phyloP scores from a whole-genome alignment of 345 rosid genomes.

The Linum trigynum region DNA sequence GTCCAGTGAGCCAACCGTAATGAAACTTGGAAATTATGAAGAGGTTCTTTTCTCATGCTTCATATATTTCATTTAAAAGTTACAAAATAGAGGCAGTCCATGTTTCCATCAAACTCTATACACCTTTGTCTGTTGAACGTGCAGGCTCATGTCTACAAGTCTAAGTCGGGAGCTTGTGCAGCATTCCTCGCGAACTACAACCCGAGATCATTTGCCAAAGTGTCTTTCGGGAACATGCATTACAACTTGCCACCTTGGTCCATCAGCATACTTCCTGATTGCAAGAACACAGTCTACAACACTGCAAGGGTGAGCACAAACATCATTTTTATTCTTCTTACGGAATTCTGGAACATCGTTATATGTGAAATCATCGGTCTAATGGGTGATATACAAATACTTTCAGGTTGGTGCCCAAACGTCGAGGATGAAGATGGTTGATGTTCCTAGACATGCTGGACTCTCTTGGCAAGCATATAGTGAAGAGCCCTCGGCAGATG shows the following conservation, averaged over 20 bases:
- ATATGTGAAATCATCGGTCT: background rate
- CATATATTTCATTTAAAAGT: background rate
- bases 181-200: constrained; percentile 91
- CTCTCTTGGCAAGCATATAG: constrained; percentile 90
- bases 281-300: constrained; percentile 95
- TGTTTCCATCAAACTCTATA: background rate
- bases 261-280: constrained; percentile 94
- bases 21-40: constrained; percentile 70
- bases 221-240: constrained; percentile 63
- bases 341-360: background rate
- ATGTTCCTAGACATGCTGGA: constrained; percentile 68
- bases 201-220: constrained; percentile 52
- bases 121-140: constrained; percentile 3
- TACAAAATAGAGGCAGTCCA: background rate
- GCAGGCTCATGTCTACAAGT: constrained; percentile 85
- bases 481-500: constrained; percentile 57
- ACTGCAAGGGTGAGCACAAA: constrained; percentile 72
- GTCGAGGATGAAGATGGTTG: constrained; percentile 77
- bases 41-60: constrained; percentile 41
- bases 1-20: constrained; percentile 51
- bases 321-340: background rate
- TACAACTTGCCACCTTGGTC: constrained; percentile 99
- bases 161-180: constrained; percentile 74
- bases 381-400: background rate
- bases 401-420: constrained; percentile 81